Conservation (phyloP, 1,139 yeast genomes). For the Zygosaccharomyces pseudobailii region DNA sequence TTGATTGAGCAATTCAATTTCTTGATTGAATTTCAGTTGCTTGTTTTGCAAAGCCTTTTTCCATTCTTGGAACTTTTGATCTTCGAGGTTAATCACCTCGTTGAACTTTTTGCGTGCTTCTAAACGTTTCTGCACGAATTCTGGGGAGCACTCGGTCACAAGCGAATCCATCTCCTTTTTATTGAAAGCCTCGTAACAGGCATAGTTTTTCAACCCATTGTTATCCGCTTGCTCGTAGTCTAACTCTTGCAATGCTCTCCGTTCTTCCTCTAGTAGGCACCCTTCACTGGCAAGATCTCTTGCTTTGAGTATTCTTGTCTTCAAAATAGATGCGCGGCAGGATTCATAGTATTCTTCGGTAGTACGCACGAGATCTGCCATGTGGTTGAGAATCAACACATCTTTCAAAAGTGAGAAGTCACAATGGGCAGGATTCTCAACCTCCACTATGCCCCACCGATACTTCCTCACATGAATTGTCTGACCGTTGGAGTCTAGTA, state of each 20-base stretch:
- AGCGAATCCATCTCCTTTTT: conserved; percentile 39
- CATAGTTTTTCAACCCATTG: conserved; percentile 35
- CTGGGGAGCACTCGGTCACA: conserved; percentile 44
- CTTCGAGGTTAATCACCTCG: conserved; percentile 49
- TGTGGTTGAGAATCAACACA: conserved; percentile 47
- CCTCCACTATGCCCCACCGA: conserved; percentile 71
- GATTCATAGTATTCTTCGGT: conserved; percentile 55
- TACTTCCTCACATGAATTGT: conserved; percentile 60
- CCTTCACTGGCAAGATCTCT: conserved; percentile 29
- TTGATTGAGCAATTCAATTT: conserved; percentile 45
- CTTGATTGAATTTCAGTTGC: conserved; percentile 54
- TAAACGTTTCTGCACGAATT: conserved; percentile 44
- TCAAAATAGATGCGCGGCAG: conserved; percentile 45
- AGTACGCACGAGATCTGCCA: conserved; percentile 55
- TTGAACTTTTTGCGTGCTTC: conserved; percentile 45
- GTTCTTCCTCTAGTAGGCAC: conserved; percentile 9
- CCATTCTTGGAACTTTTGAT: conserved; percentile 63
- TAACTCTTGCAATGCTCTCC: conserved; percentile 13
- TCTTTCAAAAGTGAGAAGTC: conserved; percentile 55
- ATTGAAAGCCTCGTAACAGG: conserved; percentile 40
- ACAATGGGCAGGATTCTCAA: conserved; percentile 61
- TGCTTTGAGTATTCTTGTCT: conserved; percentile 36
- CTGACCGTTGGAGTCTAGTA: conserved; percentile 36
- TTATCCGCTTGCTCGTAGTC: conserved; percentile 32
- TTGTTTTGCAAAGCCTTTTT: conserved; percentile 50